Percentiles rank a stretch among this genome's conserved stretches.
Evolutionary conservation across 169 alveolate species (phyloP).

Genomic region (Eimeria sp.): DNA sequence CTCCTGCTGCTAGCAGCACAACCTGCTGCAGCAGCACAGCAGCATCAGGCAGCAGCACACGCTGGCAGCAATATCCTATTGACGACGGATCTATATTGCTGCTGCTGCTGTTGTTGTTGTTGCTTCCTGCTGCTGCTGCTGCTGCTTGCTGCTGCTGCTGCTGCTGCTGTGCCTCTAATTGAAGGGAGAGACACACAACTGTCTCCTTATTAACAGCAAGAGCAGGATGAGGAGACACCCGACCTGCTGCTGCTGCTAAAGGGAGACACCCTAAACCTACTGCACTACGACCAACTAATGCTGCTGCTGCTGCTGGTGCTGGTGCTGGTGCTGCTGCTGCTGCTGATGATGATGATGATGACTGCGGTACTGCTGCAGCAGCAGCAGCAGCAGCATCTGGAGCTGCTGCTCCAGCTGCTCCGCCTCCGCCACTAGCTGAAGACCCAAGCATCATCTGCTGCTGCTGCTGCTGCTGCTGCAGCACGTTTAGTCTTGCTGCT

Average conservation of each 20-base stretch:
- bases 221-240: constrained; percentile 57
- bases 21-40: constrained; percentile 41
- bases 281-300: background rate
- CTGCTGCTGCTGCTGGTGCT: constrained; percentile 26
- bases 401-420: background rate
- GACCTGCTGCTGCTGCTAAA: constrained; percentile 56
- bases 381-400: background rate
- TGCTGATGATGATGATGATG: constrained; percentile 49
- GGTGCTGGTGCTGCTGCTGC: constrained; percentile 47
- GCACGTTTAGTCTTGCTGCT: background rate
- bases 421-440: background rate
- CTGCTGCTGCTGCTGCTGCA: constrained; percentile 2
- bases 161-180: constrained; percentile 5
- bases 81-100: background rate
- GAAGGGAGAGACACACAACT: background rate
- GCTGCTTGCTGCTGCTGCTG: constrained; percentile 4
- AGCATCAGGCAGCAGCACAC: constrained; percentile 27
- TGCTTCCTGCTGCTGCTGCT: background rate
- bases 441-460: background rate
- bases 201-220: background rate
- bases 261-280: constrained; percentile 12
- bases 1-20: constrained; percentile 62
- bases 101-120: background rate
- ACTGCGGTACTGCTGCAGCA: background rate
- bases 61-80: background rate